Base-by-base conservation (phyloP, 169 alveolate species). In the Plasmodium gonderi region DNA sequence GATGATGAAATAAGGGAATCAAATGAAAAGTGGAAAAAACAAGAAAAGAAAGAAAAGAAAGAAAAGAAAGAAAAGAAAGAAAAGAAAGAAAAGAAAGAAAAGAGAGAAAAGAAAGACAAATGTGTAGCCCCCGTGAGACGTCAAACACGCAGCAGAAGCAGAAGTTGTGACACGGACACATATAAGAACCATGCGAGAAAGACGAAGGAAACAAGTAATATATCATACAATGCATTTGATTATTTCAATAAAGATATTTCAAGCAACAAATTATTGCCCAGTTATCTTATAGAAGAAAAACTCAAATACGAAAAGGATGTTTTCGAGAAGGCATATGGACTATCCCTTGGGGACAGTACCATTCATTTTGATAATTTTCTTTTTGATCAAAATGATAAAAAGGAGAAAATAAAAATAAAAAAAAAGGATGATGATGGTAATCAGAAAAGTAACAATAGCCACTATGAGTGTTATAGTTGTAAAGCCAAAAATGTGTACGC, bases 261-360 rank as follows among this genome's bases (percentile, higher is more conserved):
- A 2, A 68, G 60, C 33, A 38, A 82, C 42, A 72, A 68, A 1
- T 29, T 82, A 31, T 69, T 80, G 20, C 79, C 75, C 4, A 82
- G 60, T 47, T 82, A 82, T 20, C 51, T 82, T 40, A 23, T 29
- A 40, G 77, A 82, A 26, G 77, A 82, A 42, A 82, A 82, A 69
- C 26, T 69, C 40, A 82, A 82, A 47, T 82, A 82, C 76, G 92
- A 82, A 82, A 82, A 82, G 64, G 83, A 82, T 8, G 92, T 82
- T 7, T 82, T 82, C 60, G 83, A 82, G 29, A 82, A 68, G 23
- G 92, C 92, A 42, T 82, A 82, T 47, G 92, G 92, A 6, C 76
- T 82, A 20, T 29, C 83, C n/a, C 49, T 82, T 20, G 65, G 76
- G n/a, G 72, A 69, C 33, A 72, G 60, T 54, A 72, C 23, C 69